A percentile compares a stretch with the other conserved stretches of the same genome.
Conservation (phyloP, 768 basidiomycete genomes). For the Phaffia tasmanica region DNA sequence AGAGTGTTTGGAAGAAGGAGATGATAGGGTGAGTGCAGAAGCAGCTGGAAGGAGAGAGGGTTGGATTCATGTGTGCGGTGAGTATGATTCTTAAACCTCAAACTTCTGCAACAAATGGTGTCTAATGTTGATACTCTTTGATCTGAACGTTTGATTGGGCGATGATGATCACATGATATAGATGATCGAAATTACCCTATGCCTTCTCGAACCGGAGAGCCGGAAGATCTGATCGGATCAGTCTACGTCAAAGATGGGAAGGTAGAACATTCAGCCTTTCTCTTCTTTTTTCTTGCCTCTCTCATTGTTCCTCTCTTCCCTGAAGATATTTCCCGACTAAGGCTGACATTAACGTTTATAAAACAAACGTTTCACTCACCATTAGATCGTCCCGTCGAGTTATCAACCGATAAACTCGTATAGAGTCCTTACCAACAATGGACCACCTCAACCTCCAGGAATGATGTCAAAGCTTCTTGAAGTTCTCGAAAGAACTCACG, state of each 20-base stretch:
- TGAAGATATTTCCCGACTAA: not conserved
- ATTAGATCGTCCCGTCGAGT: conserved; percentile 7
- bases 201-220: conserved; percentile 14
- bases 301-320: not conserved
- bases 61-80: conserved; percentile 17
- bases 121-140: not conserved
- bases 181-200: conserved; percentile 22
- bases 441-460: conserved; percentile 4
- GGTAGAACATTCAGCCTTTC: not conserved
- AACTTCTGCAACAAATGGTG: not conserved
- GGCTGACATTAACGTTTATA: not conserved
- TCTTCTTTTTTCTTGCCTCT: not conserved
- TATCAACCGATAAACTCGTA: conserved; percentile 13
- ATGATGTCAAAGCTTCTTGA: conserved; percentile 18
- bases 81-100: not conserved
- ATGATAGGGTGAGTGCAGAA: conserved; percentile 17
- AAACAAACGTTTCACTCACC: not conserved
- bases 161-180: not conserved
- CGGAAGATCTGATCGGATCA: conserved; percentile 16
- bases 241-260: conserved; percentile 13
- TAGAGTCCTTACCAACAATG: conserved; percentile 11
- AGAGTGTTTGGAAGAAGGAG: conserved; percentile 11
- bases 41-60: conserved; percentile 18
- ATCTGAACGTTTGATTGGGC: not conserved
- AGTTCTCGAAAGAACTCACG: conserved; percentile 10